phyloP scores from a whole-genome alignment of 306 rosid species.

The Castanea mollissima region DNA sequence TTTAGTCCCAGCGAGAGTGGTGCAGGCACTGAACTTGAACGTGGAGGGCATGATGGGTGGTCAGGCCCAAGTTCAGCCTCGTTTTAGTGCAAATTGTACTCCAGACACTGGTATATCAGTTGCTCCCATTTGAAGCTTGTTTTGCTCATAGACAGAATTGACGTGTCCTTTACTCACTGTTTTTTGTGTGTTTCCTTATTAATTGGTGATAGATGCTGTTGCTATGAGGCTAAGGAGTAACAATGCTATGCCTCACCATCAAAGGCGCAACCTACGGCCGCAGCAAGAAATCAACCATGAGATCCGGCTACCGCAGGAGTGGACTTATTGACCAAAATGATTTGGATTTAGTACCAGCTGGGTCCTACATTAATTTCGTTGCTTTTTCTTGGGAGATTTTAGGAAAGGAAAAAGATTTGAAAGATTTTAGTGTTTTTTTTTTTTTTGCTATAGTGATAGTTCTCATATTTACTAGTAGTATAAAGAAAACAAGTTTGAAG shows the following conservation, averaged over 20 bases:
- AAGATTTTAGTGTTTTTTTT: conserved; percentile 23
- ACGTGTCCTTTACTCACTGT: background rate
- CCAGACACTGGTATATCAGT: conserved; percentile 40
- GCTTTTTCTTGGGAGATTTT: conserved; percentile 5
- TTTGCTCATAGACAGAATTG: background rate
- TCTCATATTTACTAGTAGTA: background rate
- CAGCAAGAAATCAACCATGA: conserved; percentile 42
- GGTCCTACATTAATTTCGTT: background rate
- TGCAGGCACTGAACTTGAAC: conserved; percentile 57
- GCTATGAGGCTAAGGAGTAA: conserved; percentile 13
- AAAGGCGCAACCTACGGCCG: conserved; percentile 32
- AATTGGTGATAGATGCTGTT: conserved; percentile 20
- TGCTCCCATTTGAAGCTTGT: background rate
- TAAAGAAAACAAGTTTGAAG: background rate
- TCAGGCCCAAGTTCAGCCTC: conserved; percentile 38
- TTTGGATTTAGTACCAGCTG: background rate
- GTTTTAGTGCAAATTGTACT: conserved; percentile 20
- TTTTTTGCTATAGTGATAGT: conserved; percentile 9
- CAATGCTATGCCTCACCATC: conserved; percentile 29
- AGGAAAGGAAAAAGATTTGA: background rate
- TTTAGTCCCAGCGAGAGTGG: conserved; percentile 66
- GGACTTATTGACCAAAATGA: conserved; percentile 49
- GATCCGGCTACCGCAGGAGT: conserved; percentile 70
- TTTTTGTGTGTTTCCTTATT: background rate
- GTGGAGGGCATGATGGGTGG: conserved; percentile 29